phyloP scores from a whole-genome alignment of 208 protist species.

The Dictyostelium gargantuum region DNA sequence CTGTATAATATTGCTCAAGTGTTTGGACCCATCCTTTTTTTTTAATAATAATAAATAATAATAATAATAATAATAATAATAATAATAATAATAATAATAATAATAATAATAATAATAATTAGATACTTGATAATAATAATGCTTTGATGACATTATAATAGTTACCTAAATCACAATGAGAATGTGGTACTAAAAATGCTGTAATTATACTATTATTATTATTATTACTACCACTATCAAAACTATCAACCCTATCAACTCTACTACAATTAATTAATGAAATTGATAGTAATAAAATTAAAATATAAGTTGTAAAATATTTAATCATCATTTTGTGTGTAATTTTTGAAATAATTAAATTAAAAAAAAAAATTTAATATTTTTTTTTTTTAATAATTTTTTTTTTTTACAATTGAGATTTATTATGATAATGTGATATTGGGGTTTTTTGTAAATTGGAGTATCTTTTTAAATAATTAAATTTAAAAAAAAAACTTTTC shows the following conservation, averaged over 20 bases:
- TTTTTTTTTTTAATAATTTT: no score
- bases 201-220: background rate
- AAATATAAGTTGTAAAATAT: no score
- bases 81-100: background rate
- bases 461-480: no score
- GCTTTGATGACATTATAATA: no score
- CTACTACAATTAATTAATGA: background rate
- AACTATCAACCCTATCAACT: background rate
- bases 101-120: background rate
- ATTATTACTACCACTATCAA: no score
- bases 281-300: background rate
- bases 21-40: background rate
- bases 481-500: no score
- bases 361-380: no score
- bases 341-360: no score
- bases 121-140: background rate
- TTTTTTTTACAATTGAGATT: no score
- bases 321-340: no score
- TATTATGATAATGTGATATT: no score
- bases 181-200: background rate
- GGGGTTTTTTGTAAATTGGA: no score
- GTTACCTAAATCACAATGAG: background rate
- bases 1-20: background rate
- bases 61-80: background rate
- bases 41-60: background rate